Evolutionary conservation across 2,329 filamentous ascomycete genomes (phyloP).

Genomic region (Diatrype stigma): DNA sequence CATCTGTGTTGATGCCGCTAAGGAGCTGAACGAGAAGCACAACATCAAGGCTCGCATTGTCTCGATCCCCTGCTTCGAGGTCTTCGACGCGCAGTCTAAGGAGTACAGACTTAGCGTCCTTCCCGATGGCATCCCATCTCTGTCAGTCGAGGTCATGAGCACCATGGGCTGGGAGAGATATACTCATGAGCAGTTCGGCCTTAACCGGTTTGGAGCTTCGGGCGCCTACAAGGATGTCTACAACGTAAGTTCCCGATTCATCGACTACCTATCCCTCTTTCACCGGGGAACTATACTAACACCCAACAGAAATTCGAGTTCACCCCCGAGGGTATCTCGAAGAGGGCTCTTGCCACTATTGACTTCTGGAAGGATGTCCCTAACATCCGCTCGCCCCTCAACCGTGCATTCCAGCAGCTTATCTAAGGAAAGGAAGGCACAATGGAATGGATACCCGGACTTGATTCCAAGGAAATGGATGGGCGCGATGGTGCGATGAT

Average conservation of each 20-base stretch:
- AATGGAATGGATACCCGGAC: background rate
- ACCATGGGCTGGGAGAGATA: slow-evolving; percentile 99
- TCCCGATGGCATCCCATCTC: slow-evolving; percentile 85
- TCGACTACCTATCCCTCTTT: background rate
- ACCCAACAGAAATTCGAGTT: slow-evolving; percentile 89
- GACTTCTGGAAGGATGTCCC: slow-evolving; percentile 95
- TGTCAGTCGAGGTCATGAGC: slow-evolving; percentile 95
- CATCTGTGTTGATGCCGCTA: slow-evolving; percentile 89
- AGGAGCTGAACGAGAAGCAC: slow-evolving; percentile 85
- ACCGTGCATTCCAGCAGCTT: slow-evolving; percentile 96
- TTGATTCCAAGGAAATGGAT: background rate
- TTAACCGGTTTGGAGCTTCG: slow-evolving; percentile 97
- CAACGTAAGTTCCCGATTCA: slow-evolving; percentile 54
- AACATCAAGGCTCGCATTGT: slow-evolving; percentile 85
- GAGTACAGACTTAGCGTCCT: slow-evolving; percentile 91
- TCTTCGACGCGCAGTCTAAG: slow-evolving; percentile 91
- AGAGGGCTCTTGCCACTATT: slow-evolving; percentile 87
- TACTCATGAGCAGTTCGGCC: slow-evolving; percentile 97
- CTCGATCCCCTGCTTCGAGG: slow-evolving; percentile 94
- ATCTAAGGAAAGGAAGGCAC: slow-evolving; percentile 55
- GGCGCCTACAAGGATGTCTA: slow-evolving; percentile 98
- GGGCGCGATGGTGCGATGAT: background rate
- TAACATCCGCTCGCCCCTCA: slow-evolving; percentile 90
- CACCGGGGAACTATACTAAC: slow-evolving; percentile 31
- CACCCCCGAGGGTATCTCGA: slow-evolving; percentile 92